Percentiles rank a stretch among this genome's conserved stretches.
These are phyloP conservation scores for Hypoxylon intermedium DNA, from an alignment of 495 filamentous ascomycete species.

Conservation along the genomic window DNA sequence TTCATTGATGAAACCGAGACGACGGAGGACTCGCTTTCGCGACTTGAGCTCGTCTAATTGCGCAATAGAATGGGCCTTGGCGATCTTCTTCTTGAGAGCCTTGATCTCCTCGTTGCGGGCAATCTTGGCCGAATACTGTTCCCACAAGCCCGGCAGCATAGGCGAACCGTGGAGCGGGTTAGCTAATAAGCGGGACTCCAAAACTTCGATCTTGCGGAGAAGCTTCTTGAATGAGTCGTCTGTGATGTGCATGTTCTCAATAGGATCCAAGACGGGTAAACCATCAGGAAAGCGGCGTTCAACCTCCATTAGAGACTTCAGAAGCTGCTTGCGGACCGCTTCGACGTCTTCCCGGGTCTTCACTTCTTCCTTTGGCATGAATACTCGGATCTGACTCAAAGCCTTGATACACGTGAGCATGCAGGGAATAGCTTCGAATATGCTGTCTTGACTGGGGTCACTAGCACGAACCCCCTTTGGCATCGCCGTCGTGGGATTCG, in stretches of 20 bases:
- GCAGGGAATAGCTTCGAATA: conserved; percentile 84
- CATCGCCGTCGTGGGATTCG: conserved; percentile 43
- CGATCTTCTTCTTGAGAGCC: conserved; percentile 83
- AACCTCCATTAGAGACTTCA: conserved; percentile 71
- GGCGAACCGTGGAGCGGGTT: conserved; percentile 92
- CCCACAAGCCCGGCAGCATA: conserved; percentile 78
- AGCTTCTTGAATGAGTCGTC: conserved; percentile 93
- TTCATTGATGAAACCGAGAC: conserved; percentile 95
- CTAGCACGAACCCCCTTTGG: conserved; percentile 58
- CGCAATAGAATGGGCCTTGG: conserved; percentile 79
- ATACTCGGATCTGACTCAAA: conserved; percentile 78
- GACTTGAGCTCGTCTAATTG: conserved; percentile 96
- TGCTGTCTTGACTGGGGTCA: conserved; percentile 36
- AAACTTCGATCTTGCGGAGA: conserved; percentile 93
- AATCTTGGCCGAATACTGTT: conserved; percentile 82
- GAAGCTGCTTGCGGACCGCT: conserved; percentile 62
- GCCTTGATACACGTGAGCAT: conserved; percentile 81
- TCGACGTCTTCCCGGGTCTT: conserved; percentile 66
- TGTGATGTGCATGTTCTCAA: conserved; percentile 92
- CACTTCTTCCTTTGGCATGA: conserved; percentile 80
- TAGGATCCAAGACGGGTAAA: conserved; percentile 82
- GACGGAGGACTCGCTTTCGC: conserved; percentile 92
- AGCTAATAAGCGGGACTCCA: conserved; percentile 86
- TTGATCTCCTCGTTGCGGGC: conserved; percentile 79
- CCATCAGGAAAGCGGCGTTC: conserved; percentile 91